Evolutionary conservation across 208 protist species (phyloP).

Genomic region (Leishmania tropica): DNA sequence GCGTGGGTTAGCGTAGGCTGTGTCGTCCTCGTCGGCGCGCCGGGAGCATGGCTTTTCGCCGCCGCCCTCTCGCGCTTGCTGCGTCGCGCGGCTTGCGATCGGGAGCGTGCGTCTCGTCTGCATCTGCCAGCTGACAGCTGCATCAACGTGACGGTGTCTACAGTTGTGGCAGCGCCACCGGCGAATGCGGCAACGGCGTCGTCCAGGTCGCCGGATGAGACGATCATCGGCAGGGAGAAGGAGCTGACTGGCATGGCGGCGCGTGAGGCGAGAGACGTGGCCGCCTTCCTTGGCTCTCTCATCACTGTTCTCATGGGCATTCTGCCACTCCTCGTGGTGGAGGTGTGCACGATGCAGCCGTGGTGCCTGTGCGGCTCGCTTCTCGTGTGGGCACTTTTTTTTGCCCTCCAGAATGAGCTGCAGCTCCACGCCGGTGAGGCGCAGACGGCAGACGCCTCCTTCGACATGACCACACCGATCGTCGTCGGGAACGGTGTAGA

Average conservation of each 20-base stretch:
- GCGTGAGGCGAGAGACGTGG: not conserved
- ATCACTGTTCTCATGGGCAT: conserved; percentile 22
- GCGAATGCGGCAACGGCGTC: not conserved
- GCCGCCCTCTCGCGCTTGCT: not conserved
- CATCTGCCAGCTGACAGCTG: conserved; percentile 5
- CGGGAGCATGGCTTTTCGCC: conserved; percentile 5
- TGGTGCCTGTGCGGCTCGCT: conserved; percentile 26
- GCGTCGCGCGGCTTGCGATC: conserved; percentile 11
- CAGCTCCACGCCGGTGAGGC: conserved; percentile 18
- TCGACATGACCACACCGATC: conserved; percentile 29
- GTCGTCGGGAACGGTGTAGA: conserved; percentile 25
- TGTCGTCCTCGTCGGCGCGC: conserved; percentile 23
- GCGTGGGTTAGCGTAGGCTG: not conserved
- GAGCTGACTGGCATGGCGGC: not conserved
- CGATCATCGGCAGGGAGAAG: not conserved
- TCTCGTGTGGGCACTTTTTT: conserved; percentile 26
- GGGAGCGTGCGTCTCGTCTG: conserved; percentile 2
- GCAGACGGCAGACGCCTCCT: conserved; percentile 18
- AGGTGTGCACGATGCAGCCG: conserved; percentile 44
- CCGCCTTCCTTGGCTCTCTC: conserved; percentile 12
- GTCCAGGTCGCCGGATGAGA: not conserved
- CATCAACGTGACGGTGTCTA: not conserved
- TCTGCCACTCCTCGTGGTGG: conserved; percentile 45
- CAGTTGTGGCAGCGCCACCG: not conserved
- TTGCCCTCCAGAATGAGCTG: conserved; percentile 29